Evolutionary conservation across 2,329 filamentous ascomycete species (phyloP).

Genomic region (Ophiocordyceps camponoti-leonardi): DNA sequence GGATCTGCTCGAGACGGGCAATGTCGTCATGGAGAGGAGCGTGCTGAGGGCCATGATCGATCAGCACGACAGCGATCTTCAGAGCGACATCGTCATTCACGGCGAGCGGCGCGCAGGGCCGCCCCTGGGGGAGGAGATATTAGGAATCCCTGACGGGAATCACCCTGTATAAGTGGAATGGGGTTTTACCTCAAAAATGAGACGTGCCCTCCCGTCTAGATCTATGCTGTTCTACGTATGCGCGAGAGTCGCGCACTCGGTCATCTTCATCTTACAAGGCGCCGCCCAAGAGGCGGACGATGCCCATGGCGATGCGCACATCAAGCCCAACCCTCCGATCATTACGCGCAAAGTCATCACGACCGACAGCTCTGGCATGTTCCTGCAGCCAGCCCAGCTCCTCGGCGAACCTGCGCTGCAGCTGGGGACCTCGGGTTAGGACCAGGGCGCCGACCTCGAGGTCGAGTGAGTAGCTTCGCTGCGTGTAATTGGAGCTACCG

Average conservation of each 20-base stretch:
- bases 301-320: conserved; percentile 85
- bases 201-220: background rate
- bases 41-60: conserved; percentile 62
- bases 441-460: conserved; percentile 80
- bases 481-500: conserved; percentile 91
- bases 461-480: conserved; percentile 81
- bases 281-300: conserved; percentile 71
- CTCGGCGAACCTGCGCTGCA: conserved; percentile 57
- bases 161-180: background rate
- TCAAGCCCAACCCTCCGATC: conserved; percentile 75
- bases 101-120: conserved; percentile 18
- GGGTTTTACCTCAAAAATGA: background rate
- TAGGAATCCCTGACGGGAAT: conserved; percentile 4
- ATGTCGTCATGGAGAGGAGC: conserved; percentile 70
- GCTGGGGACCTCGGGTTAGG: conserved; percentile 55
- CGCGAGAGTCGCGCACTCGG: background rate
- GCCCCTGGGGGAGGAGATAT: conserved; percentile 20
- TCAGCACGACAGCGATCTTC: conserved; percentile 52
- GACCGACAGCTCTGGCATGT: conserved; percentile 48
- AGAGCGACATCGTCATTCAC: conserved; percentile 26
- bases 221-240: background rate
- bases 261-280: conserved; percentile 32
- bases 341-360: conserved; percentile 62
- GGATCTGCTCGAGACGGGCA: conserved; percentile 70
- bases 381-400: conserved; percentile 71